Evolutionary conservation across 2,329 filamentous ascomycete species (phyloP).

Genomic region (Ophiostoma novo-ulmi): DNA sequence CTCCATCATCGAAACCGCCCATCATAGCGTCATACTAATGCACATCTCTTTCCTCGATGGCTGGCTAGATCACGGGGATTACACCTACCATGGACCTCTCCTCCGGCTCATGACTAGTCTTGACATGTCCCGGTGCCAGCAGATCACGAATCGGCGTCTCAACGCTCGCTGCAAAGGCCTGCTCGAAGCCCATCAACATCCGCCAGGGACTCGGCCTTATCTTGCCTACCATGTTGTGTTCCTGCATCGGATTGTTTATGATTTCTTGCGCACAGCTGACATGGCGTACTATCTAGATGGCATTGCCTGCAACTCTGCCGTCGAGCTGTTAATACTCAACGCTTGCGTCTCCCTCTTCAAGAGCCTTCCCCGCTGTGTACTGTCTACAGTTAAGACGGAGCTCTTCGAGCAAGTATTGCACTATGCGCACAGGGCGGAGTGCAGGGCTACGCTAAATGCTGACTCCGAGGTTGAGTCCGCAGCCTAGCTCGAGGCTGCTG

Average conservation of each 20-base stretch:
- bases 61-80: neutral
- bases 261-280: neutral
- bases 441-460: neutral
- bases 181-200: neutral
- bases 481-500: neutral
- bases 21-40: neutral
- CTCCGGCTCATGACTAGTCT: neutral
- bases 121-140: neutral
- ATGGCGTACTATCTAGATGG: neutral
- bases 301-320: rapidly evolving
- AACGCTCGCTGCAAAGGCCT: neutral
- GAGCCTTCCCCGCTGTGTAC: neutral
- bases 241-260: neutral
- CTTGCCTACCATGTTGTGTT: too few species aligned
- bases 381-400: too few species aligned
- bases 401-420: neutral
- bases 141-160: neutral
- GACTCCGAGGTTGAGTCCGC: neutral
- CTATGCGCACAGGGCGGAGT: neutral
- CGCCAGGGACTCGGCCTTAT: too few species aligned
- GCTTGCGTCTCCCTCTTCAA: neutral
- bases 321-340: neutral
- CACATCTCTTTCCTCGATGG: neutral
- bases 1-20: too few species aligned
- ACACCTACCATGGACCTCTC: too few species aligned